phyloP scores from a whole-genome alignment of 2,329 filamentous ascomycete species.

The Fusarium sp. region DNA sequence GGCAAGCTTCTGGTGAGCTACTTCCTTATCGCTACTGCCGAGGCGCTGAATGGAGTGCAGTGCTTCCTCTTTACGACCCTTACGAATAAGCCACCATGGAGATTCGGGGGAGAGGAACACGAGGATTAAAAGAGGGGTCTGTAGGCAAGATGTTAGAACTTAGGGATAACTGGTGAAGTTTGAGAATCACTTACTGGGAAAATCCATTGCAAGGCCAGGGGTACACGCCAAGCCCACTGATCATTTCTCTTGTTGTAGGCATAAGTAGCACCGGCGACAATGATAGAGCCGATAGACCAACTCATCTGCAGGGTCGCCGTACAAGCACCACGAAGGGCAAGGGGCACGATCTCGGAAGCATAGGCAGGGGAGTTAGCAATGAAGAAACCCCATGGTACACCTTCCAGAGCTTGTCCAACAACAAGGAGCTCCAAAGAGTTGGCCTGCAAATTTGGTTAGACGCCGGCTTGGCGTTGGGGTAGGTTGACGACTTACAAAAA shows the following conservation, averaged over 20 bases:
- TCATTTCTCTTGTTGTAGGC: conserved; percentile 54
- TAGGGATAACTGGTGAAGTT: rapidly evolving
- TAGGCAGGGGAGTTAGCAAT: conserved; percentile 72
- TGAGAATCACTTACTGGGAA: conserved; percentile 55
- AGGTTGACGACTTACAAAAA: conserved; percentile 55
- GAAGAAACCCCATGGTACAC: conserved; percentile 71
- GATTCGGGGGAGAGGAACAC: conserved; percentile 63
- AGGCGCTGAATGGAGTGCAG: conserved; percentile 60
- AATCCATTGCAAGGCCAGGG: conserved; percentile 68
- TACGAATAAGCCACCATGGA: conserved; percentile 66
- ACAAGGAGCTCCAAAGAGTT: conserved; percentile 57
- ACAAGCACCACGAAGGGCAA: conserved; percentile 64
- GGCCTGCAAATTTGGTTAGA: conserved; percentile 7
- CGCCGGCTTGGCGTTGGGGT: rapidly evolving
- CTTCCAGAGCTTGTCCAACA: conserved; percentile 66
- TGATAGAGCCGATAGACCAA: conserved; percentile 71
- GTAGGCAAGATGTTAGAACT: background rate
- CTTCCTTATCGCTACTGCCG: conserved; percentile 46
- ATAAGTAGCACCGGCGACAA: conserved; percentile 68
- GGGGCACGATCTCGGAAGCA: conserved; percentile 69
- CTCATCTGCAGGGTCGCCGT: conserved; percentile 73
- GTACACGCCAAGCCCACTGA: conserved; percentile 51
- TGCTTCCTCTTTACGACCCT: conserved; percentile 57
- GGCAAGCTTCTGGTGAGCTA: conserved; percentile 56
- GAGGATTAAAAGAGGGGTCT: conserved; percentile 63